phyloP scores from a whole-genome alignment of 208 protist genomes.

The Trypanosoma platydactyli region DNA sequence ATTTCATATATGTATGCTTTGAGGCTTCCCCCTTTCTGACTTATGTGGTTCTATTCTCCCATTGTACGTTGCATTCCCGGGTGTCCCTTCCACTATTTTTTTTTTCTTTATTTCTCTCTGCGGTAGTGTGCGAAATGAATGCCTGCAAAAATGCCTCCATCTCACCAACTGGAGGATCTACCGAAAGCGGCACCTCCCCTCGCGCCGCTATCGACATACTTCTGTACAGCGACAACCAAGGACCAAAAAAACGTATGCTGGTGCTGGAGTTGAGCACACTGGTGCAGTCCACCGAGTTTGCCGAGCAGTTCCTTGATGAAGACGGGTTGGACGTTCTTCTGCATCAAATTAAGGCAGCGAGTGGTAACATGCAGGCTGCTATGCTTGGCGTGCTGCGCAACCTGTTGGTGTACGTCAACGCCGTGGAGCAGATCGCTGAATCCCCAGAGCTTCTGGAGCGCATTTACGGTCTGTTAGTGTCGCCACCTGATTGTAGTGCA shows the following conservation, averaged over 20 bases:
- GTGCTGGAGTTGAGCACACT: constrained; percentile 30
- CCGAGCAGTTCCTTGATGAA: constrained; percentile 40
- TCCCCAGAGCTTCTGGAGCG: constrained; percentile 33
- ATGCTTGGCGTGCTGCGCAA: constrained; percentile 32
- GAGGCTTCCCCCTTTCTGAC: no score
- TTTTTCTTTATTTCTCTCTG: no score
- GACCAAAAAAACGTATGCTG: constrained; percentile 28
- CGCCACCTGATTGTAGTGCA: constrained; percentile 14
- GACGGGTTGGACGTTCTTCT: constrained; percentile 35
- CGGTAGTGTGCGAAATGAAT: background rate
- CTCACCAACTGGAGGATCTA: constrained; percentile 2
- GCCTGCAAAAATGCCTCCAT: background rate
- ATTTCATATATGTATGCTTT: no score
- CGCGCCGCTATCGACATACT: constrained; percentile 33
- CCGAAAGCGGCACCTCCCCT: constrained; percentile 1
- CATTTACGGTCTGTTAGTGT: constrained; percentile 36
- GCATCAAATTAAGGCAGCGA: constrained; percentile 25
- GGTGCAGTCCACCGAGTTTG: constrained; percentile 31
- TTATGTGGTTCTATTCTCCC: no score
- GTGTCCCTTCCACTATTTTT: no score
- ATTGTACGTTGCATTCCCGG: no score
- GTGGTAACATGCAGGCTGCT: constrained; percentile 29
- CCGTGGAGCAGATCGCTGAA: constrained; percentile 40
- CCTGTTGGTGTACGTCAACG: constrained; percentile 41
- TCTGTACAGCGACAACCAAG: constrained; percentile 24